phyloP scores from a whole-genome alignment of 352 stramenopile species.

The Globisporangium takayamanum region DNA sequence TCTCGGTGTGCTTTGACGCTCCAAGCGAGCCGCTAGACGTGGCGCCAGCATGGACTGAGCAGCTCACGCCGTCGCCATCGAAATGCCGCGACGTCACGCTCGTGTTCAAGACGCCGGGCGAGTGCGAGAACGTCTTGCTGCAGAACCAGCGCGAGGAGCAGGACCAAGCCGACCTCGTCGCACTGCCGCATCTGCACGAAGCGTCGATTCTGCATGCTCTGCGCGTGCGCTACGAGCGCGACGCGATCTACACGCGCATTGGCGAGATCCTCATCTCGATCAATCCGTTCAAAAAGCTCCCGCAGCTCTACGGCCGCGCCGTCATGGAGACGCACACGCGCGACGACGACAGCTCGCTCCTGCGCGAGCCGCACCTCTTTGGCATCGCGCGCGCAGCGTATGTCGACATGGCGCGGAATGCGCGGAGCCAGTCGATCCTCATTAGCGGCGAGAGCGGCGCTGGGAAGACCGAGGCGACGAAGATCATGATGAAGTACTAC shows the following conservation, averaged over 20 bases:
- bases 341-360: constrained; percentile 14
- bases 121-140: constrained; percentile 64
- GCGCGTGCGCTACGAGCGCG: constrained; percentile 62
- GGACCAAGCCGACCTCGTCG: constrained; percentile 69
- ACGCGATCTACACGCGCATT: constrained; percentile 85
- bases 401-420: constrained; percentile 59
- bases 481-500: constrained; percentile 90
- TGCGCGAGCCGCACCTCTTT: constrained; percentile 58
- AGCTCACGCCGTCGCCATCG: constrained; percentile 10
- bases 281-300: constrained; percentile 78
- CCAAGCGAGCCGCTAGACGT: background rate
- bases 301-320: constrained; percentile 53
- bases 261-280: constrained; percentile 85
- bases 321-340: constrained; percentile 44
- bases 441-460: constrained; percentile 84
- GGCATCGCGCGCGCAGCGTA: constrained; percentile 68
- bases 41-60: constrained; percentile 3
- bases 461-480: constrained; percentile 87
- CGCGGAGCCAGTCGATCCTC: constrained; percentile 73
- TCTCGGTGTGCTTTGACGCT: constrained; percentile 7
- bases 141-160: constrained; percentile 59
- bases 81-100: constrained; percentile 32
- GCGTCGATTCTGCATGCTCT: constrained; percentile 79
- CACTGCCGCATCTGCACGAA: constrained; percentile 81
- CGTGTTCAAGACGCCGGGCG: constrained; percentile 25